Base-by-base conservation (phyloP, 495 filamentous ascomycete species). In the Parathielavia hyrcaniae region DNA sequence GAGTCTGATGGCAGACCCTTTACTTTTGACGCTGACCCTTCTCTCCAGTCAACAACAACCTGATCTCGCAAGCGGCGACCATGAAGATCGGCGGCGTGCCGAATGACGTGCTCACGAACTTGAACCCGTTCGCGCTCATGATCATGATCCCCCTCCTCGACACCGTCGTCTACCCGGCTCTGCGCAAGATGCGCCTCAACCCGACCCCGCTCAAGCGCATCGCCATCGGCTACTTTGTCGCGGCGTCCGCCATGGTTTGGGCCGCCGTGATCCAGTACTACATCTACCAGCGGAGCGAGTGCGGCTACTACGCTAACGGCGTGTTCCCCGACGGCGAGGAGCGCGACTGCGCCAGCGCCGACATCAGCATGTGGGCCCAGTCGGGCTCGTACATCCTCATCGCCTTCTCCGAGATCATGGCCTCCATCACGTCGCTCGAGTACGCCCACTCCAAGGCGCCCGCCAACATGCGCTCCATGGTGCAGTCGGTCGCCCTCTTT, bases 361-460 rank as follows among this genome's bases (percentile, higher is more conserved):
- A 71, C 49, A 70, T 76, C 58, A 68, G 59, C 58, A 82, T 87
- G 35, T 85, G 81, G 76, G 75, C 83, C 0, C 86, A 90, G 66
- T 77, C 81, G 11, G 71, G 79, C 8, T 72, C 80, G 5, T 89
- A 90, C 67, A 65, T 87, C 23, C 72, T 89, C 13, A 82, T 86
- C 53, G 86, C 79, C 58, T 72, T 89, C n/a, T 83, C 83, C n/a
- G 87, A 89, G 70, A 87, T 88, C 59, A 78, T 89, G 59, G 84
- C 85, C 0, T 83, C 78, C 49, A 79, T 88, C 62, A 85, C 83
- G 14, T 77, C 72, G 1, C 74, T 86, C 7, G 83, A 87, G 66
- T 80, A 91, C 58, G 89, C 88, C 6, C 90, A 83, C 68, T 87
- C 83, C 63, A 89, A 91, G 72, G 87, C 89, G 1, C 89, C 89